Conservation (phyloP, 2,329 filamentous ascomycete genomes). For the Aspergillus awamori region DNA sequence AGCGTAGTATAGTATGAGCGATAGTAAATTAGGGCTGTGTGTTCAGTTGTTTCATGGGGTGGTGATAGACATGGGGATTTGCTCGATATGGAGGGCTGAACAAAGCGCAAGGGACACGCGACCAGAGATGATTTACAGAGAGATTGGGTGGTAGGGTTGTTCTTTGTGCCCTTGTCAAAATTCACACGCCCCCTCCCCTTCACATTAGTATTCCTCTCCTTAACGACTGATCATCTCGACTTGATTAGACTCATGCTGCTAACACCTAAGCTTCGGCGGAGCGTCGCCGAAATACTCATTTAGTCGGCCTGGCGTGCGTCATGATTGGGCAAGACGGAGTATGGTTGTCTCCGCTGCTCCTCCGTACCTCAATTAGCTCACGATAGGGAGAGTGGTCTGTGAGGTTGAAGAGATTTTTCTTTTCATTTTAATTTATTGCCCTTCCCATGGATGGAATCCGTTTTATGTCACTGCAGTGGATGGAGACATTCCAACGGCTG, state of each 20-base stretch:
- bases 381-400: neutral
- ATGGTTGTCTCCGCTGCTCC: conserved; percentile 9
- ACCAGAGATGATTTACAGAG: neutral
- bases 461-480: neutral
- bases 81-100: neutral
- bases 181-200: neutral
- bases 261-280: conserved; percentile 11
- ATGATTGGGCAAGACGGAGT: neutral
- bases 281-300: neutral
- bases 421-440: neutral
- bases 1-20: neutral
- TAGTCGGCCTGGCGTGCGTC: neutral
- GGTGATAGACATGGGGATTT: neutral
- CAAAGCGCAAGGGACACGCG: neutral
- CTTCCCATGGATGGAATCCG: neutral
- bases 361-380: neutral
- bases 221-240: neutral
- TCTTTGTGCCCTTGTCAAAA: neutral
- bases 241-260: conserved; percentile 10
- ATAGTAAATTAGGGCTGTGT: neutral
- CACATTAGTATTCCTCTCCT: neutral
- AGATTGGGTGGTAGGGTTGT: neutral
- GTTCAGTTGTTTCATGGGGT: neutral
- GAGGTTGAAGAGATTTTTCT: conserved; percentile 1
- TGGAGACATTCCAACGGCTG: neutral